These are phyloP conservation scores for Monosporozyma aerobia DNA, from an alignment of 805 yeast species.

Conservation along the genomic window DNA sequence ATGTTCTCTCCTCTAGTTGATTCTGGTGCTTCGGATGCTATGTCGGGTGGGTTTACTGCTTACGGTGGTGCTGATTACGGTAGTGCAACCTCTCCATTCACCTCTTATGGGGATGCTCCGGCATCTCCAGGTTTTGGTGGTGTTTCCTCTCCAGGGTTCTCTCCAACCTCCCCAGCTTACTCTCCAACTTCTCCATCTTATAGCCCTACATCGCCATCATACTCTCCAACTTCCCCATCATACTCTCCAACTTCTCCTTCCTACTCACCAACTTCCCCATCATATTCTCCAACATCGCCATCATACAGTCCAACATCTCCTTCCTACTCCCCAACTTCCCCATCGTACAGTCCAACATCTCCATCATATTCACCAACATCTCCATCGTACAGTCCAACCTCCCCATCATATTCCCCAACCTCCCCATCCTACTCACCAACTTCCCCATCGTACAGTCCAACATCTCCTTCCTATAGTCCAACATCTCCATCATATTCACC, in stretches of 20 bases:
- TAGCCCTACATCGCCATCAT: slow-evolving; percentile 71
- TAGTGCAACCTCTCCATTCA: slow-evolving; percentile 46
- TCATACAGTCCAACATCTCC: slow-evolving; percentile 73
- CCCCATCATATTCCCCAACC: slow-evolving; percentile 52
- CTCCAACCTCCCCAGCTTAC: slow-evolving; percentile 70
- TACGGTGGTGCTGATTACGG: slow-evolving; percentile 72
- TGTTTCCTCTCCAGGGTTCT: slow-evolving; percentile 59
- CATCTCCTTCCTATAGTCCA: slow-evolving; percentile 44
- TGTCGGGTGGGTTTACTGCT: slow-evolving; percentile 77
- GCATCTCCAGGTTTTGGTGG: slow-evolving; percentile 49
- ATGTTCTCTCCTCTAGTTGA: slow-evolving; percentile 91
- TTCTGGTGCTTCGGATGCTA: slow-evolving; percentile 68
- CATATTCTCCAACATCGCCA: slow-evolving; percentile 68
- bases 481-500: slow-evolving; percentile 61
- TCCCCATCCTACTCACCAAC: slow-evolving; percentile 54
- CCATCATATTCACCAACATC: slow-evolving; percentile 75
- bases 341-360: slow-evolving; percentile 63
- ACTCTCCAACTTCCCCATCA: slow-evolving; percentile 62
- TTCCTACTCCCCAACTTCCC: slow-evolving; percentile 61
- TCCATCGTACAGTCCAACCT: slow-evolving; percentile 68
- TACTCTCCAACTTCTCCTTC: slow-evolving; percentile 74
- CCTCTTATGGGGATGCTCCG: slow-evolving; percentile 43
- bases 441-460: slow-evolving; percentile 48
- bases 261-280: slow-evolving; percentile 75
- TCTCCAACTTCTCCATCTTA: slow-evolving; percentile 77